Base-by-base conservation (phyloP, 2,329 filamentous ascomycete species). In the Sporothrix protearum region DNA sequence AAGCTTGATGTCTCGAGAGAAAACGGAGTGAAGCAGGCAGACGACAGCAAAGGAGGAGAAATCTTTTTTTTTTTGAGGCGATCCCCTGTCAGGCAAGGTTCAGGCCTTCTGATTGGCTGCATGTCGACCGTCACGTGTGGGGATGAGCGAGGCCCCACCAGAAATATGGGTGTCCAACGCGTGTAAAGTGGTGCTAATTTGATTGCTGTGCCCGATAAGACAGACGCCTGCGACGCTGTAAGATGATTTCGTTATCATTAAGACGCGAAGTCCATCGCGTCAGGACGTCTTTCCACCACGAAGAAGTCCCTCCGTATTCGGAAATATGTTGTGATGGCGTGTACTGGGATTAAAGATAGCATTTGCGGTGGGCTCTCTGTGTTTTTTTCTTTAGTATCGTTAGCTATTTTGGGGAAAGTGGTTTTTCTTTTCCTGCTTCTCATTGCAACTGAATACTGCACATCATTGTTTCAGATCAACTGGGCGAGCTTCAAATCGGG, bases 11-110 rank as follows among this genome's bases (percentile, higher is more conserved):
- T 36, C 9, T n/a, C 1, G 14, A 33, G 30, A 30, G 14, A 8
- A 66, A 22, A 49, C 45, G 59, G 59, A 67, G 45, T 51, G 64
- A 67, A 67, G 45, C 45, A 67, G 64, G 63, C 63, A 66, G 63
- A 64, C 59, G 36, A 64, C 59, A 63, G 36, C 33, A n/a, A 30
- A 67, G 14, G 63, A 67, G 64, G 64, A 67, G 45, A 67, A 67
- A 67, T 66, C 19, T 53, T 66, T 67, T 66, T 67, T 51, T 42
- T 67, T 51, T 30, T 22, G 45, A 51, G 19, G 25, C 25, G 25
- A 66, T 66, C 28, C 25, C 42, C 28, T 51, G 25, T 51, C 64
- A 51, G 57, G 14, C 4, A 36, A 22, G 16, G 16, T 14, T 22
- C 25, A 22, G 45, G 30, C 10, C 10, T 12, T 33, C 16, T 51